Conservation (phyloP, 805 yeast species). For the Pichia sporocuriosa region DNA sequence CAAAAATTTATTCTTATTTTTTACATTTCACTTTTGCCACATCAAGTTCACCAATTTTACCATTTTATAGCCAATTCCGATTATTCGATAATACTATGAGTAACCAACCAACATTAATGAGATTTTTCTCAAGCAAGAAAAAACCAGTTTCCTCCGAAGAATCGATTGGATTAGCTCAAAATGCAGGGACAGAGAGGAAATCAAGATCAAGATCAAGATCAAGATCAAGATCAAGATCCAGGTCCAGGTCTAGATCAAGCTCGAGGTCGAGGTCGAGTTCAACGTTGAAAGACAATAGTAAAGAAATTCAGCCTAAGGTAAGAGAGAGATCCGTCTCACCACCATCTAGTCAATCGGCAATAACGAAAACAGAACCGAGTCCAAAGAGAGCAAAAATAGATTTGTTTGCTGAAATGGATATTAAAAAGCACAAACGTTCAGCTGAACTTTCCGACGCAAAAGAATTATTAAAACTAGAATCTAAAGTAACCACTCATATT, state of each 20-base stretch:
- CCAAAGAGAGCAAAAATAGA: conserved; percentile 4
- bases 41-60: too few species aligned
- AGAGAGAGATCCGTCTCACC: conserved; percentile 3
- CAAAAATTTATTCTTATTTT: too few species aligned
- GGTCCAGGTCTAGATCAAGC: conserved; percentile 6
- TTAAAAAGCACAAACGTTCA: conserved; percentile 15
- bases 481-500: not conserved
- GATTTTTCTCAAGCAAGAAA: conserved; percentile 13
- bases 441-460: conserved; percentile 23
- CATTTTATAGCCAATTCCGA: too few species aligned
- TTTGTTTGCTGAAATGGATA: conserved; percentile 8
- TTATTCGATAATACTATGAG: not conserved
- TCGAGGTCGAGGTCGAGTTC: conserved; percentile 4
- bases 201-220: conserved; percentile 1
- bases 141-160: not conserved
- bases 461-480: conserved; percentile 12
- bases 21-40: not conserved
- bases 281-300: not conserved
- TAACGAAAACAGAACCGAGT: too few species aligned
- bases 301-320: not conserved
- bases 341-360: too few species aligned
- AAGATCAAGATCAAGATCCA: not conserved
- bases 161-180: too few species aligned
- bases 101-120: conserved; percentile 12
- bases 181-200: not conserved